A percentile compares a stretch with the other conserved stretches of the same genome.
Conservation (phyloP, 2,329 filamentous ascomycete species). For the Cryphonectria nitschkei region DNA sequence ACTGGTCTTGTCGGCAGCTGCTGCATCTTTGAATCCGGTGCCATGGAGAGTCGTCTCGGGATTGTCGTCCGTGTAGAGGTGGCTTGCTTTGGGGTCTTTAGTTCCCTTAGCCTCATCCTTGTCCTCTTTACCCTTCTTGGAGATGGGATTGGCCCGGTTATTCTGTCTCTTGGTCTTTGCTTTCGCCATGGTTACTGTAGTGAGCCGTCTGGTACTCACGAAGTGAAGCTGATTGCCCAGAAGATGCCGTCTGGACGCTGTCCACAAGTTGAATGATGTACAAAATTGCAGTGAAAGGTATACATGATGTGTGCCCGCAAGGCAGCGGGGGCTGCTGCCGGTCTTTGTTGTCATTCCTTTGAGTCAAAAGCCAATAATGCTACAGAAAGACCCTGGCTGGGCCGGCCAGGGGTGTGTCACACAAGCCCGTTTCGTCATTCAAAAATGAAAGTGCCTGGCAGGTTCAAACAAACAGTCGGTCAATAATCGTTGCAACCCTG, state of each 20-base stretch:
- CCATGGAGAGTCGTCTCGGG: constrained; percentile 26
- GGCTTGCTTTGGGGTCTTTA: constrained; percentile 23
- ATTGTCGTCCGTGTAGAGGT: constrained; percentile 28
- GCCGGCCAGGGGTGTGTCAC: constrained; percentile 12
- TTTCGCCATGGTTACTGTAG: constrained; percentile 20
- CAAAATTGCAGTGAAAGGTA: not conserved
- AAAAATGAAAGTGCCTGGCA: constrained; percentile 1
- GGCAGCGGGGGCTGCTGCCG: constrained; percentile 1
- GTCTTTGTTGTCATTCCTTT: constrained; percentile 6
- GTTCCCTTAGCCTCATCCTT: constrained; percentile 4
- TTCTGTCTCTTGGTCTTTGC: constrained; percentile 24
- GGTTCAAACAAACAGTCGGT: not conserved
- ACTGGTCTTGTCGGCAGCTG: constrained; percentile 26
- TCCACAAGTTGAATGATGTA: not conserved
- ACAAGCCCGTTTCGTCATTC: constrained; percentile 8
- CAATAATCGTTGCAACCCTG: not conserved
- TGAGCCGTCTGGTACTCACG: not conserved
- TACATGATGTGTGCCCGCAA: constrained; percentile 5
- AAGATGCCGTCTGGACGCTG: not conserved
- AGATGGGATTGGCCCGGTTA: constrained; percentile 25
- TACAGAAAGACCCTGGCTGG: constrained; percentile 5
- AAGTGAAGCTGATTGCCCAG: not conserved
- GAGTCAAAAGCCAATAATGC: not conserved
- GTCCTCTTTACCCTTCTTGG: constrained; percentile 17
- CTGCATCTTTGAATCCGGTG: constrained; percentile 28